These are phyloP conservation scores for Phoenix roebelenii DNA, from an alignment of 176 grass and related monocot species.

Conservation along the genomic window DNA sequence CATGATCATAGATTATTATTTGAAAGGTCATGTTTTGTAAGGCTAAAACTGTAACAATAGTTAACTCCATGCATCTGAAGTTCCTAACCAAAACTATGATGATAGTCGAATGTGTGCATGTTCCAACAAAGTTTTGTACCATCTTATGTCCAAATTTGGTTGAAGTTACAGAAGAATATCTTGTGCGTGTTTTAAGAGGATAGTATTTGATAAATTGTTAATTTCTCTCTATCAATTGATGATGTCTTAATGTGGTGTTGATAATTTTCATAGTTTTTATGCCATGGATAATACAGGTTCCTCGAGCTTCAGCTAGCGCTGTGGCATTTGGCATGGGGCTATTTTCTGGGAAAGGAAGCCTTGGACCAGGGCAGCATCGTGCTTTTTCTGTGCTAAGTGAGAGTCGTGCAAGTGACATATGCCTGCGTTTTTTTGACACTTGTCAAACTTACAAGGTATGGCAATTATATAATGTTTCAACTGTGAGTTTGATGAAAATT, in stretches of 20 bases:
- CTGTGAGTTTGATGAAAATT: too few species aligned
- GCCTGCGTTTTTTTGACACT: slow-evolving; percentile 71
- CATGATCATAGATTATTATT: too few species aligned
- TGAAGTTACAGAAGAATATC: too few species aligned
- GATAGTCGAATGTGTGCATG: too few species aligned
- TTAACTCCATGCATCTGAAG: too few species aligned
- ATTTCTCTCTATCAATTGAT: neutral
- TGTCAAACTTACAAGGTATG: slow-evolving; percentile 90
- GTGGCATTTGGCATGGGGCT: slow-evolving; percentile 91
- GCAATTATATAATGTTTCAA: slow-evolving; percentile 1
- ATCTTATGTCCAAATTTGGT: neutral
- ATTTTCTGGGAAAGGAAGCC: slow-evolving; percentile 79
- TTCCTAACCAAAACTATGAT: too few species aligned
- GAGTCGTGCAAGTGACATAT: slow-evolving; percentile 89
- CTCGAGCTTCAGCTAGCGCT: slow-evolving; percentile 89
- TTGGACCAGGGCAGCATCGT: slow-evolving; percentile 62
- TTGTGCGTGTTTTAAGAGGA: too few species aligned
- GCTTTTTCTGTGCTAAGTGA: slow-evolving; percentile 92
- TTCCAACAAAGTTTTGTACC: neutral
- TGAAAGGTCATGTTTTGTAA: too few species aligned
- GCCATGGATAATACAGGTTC: slow-evolving; percentile 42
- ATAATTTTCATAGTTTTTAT: neutral
- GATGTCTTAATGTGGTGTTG: too few species aligned
- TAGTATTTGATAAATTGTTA: too few species aligned
- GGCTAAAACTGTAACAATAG: too few species aligned